Percentiles rank a stretch among this genome's conserved stretches.
phyloP scores from a whole-genome alignment of 441 rosid species.

The Gossypium lobatum region DNA sequence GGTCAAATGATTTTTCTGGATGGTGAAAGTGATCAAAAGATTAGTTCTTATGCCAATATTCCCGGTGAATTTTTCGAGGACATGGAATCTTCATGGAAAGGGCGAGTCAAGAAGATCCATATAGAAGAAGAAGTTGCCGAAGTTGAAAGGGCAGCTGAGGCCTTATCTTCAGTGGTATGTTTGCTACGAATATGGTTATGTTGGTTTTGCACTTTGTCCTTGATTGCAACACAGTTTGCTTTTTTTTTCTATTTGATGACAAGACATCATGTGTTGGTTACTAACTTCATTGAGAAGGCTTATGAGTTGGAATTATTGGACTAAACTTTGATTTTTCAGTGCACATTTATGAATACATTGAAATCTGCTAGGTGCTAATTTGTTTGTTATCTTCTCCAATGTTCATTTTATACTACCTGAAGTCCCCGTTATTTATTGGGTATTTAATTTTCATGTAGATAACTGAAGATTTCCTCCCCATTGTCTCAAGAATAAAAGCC shows the following conservation, averaged over 20 bases:
- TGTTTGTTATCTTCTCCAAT: background rate
- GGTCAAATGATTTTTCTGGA: conserved; percentile 62
- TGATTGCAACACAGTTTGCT: background rate
- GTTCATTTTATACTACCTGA: background rate
- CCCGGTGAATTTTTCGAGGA: conserved; percentile 88
- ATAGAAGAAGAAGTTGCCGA: conserved; percentile 56
- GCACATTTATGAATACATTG: background rate
- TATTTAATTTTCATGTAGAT: conserved; percentile 40
- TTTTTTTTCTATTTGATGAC: background rate
- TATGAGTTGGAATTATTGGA: conserved; percentile 4
- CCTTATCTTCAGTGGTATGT: conserved; percentile 72
- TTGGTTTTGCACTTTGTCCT: background rate
- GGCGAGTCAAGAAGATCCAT: conserved; percentile 78
- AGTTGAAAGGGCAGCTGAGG: conserved; percentile 64
- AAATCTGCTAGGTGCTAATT: background rate
- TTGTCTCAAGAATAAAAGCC: conserved; percentile 70
- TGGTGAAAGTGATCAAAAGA: conserved; percentile 57
- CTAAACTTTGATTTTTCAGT: conserved; percentile 2
- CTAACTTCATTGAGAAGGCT: background rate
- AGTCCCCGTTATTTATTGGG: background rate
- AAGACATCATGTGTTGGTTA: background rate
- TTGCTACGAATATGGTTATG: background rate
- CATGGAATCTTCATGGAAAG: conserved; percentile 87
- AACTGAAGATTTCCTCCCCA: conserved; percentile 77
- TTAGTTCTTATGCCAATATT: conserved; percentile 35